These are phyloP conservation scores for Tephrocybe rancida DNA, from an alignment of 768 basidiomycete genomes.

Conservation along the genomic window DNA sequence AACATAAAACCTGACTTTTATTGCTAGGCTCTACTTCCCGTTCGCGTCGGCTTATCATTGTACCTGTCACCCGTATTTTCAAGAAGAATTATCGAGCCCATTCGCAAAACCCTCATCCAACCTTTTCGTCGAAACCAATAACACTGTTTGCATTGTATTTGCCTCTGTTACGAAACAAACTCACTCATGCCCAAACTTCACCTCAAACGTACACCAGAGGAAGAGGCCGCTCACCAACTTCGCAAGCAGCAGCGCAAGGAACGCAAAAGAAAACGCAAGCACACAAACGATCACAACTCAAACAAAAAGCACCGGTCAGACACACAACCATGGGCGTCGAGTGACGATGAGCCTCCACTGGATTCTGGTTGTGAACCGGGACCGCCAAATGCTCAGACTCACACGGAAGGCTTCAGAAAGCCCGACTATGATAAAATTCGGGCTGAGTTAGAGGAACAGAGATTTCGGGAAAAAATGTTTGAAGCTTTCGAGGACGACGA, in stretches of 20 bases:
- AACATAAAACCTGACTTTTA: constrained; percentile 1
- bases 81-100: constrained; percentile 63
- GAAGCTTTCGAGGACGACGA: constrained; percentile 76
- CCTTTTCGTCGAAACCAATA: constrained; percentile 30
- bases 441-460: constrained; percentile 61
- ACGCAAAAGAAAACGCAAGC: constrained; percentile 29
- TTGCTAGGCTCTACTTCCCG: constrained; percentile 68
- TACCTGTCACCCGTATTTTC: constrained; percentile 78
- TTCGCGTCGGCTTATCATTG: constrained; percentile 71
- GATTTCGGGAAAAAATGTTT: constrained; percentile 74
- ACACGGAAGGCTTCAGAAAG: constrained; percentile 24
- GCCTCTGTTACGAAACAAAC: constrained; percentile 10
- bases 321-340: constrained; percentile 49
- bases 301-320: constrained; percentile 25
- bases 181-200: constrained; percentile 51
- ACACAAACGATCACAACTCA: constrained; percentile 17
- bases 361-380: constrained; percentile 13
- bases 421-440: constrained; percentile 50
- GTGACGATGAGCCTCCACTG: constrained; percentile 38
- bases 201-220: constrained; percentile 66
- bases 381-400: constrained; percentile 25
- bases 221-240: constrained; percentile 47
- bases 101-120: constrained; percentile 39
- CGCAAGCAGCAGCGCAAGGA: constrained; percentile 43
- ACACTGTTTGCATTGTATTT: constrained; percentile 15